Conservation (phyloP, 2,329 filamentous ascomycete genomes). For the Colletotrichum sidae region DNA sequence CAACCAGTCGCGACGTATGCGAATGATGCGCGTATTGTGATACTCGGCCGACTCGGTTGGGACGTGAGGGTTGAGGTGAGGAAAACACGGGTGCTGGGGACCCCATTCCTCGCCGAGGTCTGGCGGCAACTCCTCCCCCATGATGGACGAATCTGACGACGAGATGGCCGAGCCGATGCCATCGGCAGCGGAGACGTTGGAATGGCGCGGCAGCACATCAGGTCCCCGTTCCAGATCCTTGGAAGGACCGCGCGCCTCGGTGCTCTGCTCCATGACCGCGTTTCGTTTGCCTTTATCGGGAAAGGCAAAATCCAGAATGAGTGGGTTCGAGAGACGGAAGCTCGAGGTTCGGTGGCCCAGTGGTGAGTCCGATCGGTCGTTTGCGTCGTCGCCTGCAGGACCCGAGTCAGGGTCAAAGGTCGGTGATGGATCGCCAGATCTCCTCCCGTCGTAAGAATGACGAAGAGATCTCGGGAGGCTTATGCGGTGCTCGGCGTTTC, state of each 20-base stretch:
- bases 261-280: conserved; percentile 57
- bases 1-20: conserved; percentile 93
- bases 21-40: conserved; percentile 85
- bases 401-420: conserved; percentile 39
- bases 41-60: conserved; percentile 81
- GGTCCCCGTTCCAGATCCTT: conserved; percentile 67
- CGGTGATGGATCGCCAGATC: conserved; percentile 47
- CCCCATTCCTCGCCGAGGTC: conserved; percentile 88
- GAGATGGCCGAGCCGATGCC: conserved; percentile 67
- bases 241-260: conserved; percentile 54
- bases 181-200: conserved; percentile 61
- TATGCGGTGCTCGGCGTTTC: conserved; percentile 60
- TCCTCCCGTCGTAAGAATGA: conserved; percentile 65
- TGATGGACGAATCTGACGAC: conserved; percentile 69
- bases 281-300: conserved; percentile 65
- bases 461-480: conserved; percentile 66
- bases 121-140: conserved; percentile 73
- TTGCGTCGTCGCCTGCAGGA: conserved; percentile 29
- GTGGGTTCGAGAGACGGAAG: conserved; percentile 42
- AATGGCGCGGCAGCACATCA: conserved; percentile 55
- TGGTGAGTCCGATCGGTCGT: conserved; percentile 13
- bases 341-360: conserved; percentile 38
- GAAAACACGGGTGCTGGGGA: conserved; percentile 92
- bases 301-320: conserved; percentile 32
- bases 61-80: conserved; percentile 93